Evolutionary conservation across 2,329 filamentous ascomycete species (phyloP).

Genomic region (Pseudogymnoascus verrucosus): DNA sequence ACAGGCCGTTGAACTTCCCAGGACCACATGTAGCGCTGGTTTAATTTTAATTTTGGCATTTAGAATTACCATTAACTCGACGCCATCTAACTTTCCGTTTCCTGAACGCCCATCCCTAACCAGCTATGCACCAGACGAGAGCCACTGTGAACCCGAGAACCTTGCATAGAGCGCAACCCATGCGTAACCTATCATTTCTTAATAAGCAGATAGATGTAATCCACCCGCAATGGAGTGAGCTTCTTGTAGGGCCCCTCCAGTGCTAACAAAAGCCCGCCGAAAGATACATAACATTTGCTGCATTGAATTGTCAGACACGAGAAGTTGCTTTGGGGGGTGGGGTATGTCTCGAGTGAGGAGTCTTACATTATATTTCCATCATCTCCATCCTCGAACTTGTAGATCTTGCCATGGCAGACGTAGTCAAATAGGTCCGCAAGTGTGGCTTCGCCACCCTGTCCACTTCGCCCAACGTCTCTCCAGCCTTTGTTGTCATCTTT

Average conservation of each 20-base stretch:
- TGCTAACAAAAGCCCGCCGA: conserved; percentile 83
- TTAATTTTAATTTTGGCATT: neutral
- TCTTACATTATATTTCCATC: conserved; percentile 81
- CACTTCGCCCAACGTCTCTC: conserved; percentile 60
- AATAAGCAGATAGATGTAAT: conserved; percentile 85
- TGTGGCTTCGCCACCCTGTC: conserved; percentile 45
- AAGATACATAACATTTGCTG: conserved; percentile 90
- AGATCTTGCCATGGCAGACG: conserved; percentile 82
- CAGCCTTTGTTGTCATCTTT: conserved; percentile 73
- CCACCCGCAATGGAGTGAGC: conserved; percentile 81
- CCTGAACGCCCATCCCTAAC: conserved; percentile 9
- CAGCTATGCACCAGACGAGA: conserved; percentile 5
- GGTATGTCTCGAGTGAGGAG: conserved; percentile 11
- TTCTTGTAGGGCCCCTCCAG: conserved; percentile 95
- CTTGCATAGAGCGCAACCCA: conserved; percentile 14
- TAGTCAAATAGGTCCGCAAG: conserved; percentile 79
- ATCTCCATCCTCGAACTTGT: conserved; percentile 73
- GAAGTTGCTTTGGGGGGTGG: neutral
- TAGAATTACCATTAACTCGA: conserved; percentile 9
- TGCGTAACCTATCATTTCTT: conserved; percentile 60
- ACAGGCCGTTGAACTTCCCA: conserved; percentile 74
- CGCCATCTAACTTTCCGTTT: conserved; percentile 10
- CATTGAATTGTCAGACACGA: conserved; percentile 13
- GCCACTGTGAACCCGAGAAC: conserved; percentile 6
- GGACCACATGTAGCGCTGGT: conserved; percentile 44